Base-by-base conservation (phyloP, 306 rosid genomes). In the Rubus parviflorus region DNA sequence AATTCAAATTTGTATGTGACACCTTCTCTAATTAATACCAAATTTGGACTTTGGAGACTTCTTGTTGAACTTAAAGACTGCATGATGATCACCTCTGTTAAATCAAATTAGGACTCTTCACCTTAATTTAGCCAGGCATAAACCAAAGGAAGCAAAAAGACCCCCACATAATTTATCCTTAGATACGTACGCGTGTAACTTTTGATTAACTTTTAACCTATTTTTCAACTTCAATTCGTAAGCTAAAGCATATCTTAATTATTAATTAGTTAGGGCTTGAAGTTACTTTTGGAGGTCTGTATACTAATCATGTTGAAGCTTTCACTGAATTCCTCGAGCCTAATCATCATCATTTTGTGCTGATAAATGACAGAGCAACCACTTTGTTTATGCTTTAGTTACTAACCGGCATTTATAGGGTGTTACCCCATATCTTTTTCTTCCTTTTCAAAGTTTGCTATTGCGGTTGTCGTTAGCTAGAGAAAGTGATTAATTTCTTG, bases 361-460 rank as follows among this genome's bases (percentile, higher is more conserved):
- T 86, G 89, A 88, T 73, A 67, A 88, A 77, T 77, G 90, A 90
- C 87, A 79, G 83, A 78, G 69, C 86, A 88, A 88, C 95, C 78
- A 85, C 92, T 86, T 83, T 9, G 8, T 19, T 23, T 56, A 61
- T 70, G 8, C 68, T 75, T 40, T 86, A 81, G 89, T 84, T 87
- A 84, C 91, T 84, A 81, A 88, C 90, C 89, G 75, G 85, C 87
- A 81, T 83, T 82, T 30, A 9, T 67, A 22, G 57, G 53, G 47
- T 81, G 10, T 71, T 88, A 63, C 68, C 80, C 62, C 62, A 75
- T 76, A 19, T 73, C 72, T 54, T 70, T 72, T 68, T 37, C 47
- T 45, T 73, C 38, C 65, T 45, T 68, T 54, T 54, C 41, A 64
- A 64, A 64, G 7, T 38, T 61, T 51, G 56, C 75, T 37, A 49